Evolutionary conservation across 768 basidiomycete species (phyloP).

Genomic region (Mycena vulgaris): DNA sequence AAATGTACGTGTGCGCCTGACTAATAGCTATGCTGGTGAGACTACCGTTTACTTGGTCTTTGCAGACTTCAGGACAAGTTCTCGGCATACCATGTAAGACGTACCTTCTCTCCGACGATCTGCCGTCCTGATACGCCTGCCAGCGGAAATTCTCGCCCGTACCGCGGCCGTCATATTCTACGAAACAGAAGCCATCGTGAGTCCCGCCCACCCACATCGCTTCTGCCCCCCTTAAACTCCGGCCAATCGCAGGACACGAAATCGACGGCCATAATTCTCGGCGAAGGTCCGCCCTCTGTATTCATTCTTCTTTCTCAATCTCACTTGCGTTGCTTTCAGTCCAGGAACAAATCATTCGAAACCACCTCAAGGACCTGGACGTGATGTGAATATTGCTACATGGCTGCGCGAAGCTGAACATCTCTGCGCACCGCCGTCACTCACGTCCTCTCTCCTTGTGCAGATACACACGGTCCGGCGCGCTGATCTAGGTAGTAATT

Average conservation of each 20-base stretch:
- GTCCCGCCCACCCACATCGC: slow-evolving; percentile 43
- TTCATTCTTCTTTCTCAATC: too few species aligned
- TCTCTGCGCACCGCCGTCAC: neutral
- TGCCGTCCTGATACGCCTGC: neutral
- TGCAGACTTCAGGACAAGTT: slow-evolving; percentile 68
- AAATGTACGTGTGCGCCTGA: slow-evolving; percentile 61
- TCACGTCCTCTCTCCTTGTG: neutral
- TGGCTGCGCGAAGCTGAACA: neutral
- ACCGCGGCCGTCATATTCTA: slow-evolving; percentile 73
- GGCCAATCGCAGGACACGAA: slow-evolving; percentile 61
- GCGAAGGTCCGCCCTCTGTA: slow-evolving; percentile 44
- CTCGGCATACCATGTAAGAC: slow-evolving; percentile 60
- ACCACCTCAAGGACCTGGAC: slow-evolving; percentile 53
- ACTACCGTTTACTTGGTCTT: neutral
- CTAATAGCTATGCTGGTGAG: too few species aligned
- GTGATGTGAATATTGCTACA: slow-evolving; percentile 37
- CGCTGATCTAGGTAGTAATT: too few species aligned
- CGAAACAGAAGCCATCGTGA: slow-evolving; percentile 79
- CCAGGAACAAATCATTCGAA: slow-evolving; percentile 59
- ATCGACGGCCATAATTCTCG: slow-evolving; percentile 57
- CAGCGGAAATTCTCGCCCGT: slow-evolving; percentile 64
- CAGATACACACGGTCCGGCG: too few species aligned
- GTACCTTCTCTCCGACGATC: neutral
- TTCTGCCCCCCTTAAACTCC: neutral
- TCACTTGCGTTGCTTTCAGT: slow-evolving; percentile 42